Evolutionary conservation across 2,329 filamentous ascomycete species (phyloP).

Genomic region (Talaromyces sp.): DNA sequence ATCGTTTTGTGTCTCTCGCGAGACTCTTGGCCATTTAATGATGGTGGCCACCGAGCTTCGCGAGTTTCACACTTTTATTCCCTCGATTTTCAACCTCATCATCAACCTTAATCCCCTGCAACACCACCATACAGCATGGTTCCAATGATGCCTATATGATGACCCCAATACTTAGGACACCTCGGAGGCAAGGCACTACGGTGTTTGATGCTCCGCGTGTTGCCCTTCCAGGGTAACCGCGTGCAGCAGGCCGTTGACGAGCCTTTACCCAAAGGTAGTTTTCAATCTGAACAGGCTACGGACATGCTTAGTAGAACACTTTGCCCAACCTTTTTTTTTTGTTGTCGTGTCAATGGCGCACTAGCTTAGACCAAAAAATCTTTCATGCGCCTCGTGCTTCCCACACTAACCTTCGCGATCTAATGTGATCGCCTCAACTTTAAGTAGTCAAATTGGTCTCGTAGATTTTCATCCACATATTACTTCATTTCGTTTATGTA

Average conservation of each 20-base stretch:
- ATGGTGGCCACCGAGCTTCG: not conserved
- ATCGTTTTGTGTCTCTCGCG: not conserved
- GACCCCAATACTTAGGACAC: constrained; percentile 20
- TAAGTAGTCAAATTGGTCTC: not conserved
- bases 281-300: constrained; percentile 35
- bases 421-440: not conserved
- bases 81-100: not conserved
- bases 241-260: constrained; percentile 36
- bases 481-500: not conserved
- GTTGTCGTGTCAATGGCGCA: not conserved
- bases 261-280: constrained; percentile 33
- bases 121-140: not conserved
- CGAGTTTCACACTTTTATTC: not conserved
- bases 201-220: constrained; percentile 25
- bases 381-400: not conserved
- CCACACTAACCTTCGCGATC: not conserved
- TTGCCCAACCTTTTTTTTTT: not conserved
- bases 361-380: not conserved
- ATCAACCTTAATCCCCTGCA: not conserved
- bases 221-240: constrained; percentile 21
- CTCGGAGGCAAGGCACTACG: constrained; percentile 20
- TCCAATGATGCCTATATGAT: constrained; percentile 22
- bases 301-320: not conserved
- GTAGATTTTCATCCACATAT: not conserved
- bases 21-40: constrained; percentile 7